Evolutionary conservation across 495 filamentous ascomycete genomes (phyloP), one percentile per base, ranked within the genome.

Genomic region (Penicillium mononematosum): DNA sequence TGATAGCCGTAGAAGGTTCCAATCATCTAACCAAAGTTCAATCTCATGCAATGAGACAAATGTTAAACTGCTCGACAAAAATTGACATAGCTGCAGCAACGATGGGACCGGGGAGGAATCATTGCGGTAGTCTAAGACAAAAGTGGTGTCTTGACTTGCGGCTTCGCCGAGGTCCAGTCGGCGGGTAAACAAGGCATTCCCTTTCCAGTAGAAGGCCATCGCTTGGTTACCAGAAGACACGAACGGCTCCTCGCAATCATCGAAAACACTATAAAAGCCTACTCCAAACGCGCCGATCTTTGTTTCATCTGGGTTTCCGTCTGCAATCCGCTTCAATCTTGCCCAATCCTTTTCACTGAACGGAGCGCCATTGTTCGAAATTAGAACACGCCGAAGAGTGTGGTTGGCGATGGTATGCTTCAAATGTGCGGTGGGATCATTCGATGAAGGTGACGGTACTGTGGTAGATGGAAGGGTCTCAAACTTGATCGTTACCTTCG

Each of bases 201-300:
- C 89, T 70, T 96, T 97, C 95, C 95, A 99, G 74, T 96, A 98
- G 69, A 99, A 99, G 11, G 93, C 93, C 89, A 99, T 95, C 22
- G 90, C 92, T 66, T 94, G 83, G 49, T 82, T 83, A 2, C 94
- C 95, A 0, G 93, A 97, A 45, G 88, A 91, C 50, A 98, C 87
- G 69, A 98, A 96, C 5, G 95, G 95, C 63, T 96, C 91, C 67
- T 99, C 95, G 67, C 92, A 97, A 66, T 98, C 94, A 58, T 94
- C 89, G 72, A 99, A 99, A 34, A 98, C 94, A 70, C 90, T 94
- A 77, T 99, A 99, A 71, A 99, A 98, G 3, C 95, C 95, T 38
- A 99, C 95, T 45, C 95, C 95, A 69, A 98, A 99, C 5, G 95
- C 95, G 19, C 95, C 95, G 63, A 99, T 98, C 76, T 99, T 98